Base-by-base conservation (phyloP, 1,284 basidiomycete genomes). In the Puccinia coronata region DNA sequence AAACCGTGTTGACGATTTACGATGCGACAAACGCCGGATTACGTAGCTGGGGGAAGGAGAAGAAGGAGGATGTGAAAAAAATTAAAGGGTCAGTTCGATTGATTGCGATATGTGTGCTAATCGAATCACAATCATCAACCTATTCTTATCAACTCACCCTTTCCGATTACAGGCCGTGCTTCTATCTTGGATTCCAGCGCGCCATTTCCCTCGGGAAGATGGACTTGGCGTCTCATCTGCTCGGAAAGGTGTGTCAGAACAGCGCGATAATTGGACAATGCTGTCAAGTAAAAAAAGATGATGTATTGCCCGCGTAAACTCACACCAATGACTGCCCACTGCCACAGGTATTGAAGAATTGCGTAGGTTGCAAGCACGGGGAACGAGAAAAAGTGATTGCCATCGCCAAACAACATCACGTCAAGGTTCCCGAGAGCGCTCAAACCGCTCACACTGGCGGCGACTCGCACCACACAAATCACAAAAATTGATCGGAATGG, bases 331-430 rank as follows among this genome's bases (percentile, higher is more conserved):
- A 67, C 3, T 41, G n/a, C 43, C 39, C 41, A 11, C 18, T 20
- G 55, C 28, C 25, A 23, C 49, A 72, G 70, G 49, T 72, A 34
- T 51, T 72, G 49, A 72, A 72, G 49, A 72, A 72, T 51, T 72
- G 70, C 49, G 31, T 63, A 14, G 34, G 20, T 23, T 63, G 59
- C n/a, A 36, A 20, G 34, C 6, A 36, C 5, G 34, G 12, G 39
- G 59, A 63, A 36, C 36, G 12, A 39, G 34, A 63, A 25, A 0
- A 20, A 23, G 59, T 63, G 12, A 63, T 63, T 23, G 59, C 59
- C 4, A 39, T 63, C 23, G 59, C 59, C 18, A 2, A 3, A n/a
- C 4, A 28, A 4, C 5, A 63, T n/a, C 2, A 39, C 34, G 59
- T 63, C 9, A 6, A 36, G 14, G 12, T 63, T 20, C 59, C 59